These are phyloP conservation scores for Trichocomaceae sp. DNA, from an alignment of 2,329 filamentous ascomycete genomes.

Conservation along the genomic window DNA sequence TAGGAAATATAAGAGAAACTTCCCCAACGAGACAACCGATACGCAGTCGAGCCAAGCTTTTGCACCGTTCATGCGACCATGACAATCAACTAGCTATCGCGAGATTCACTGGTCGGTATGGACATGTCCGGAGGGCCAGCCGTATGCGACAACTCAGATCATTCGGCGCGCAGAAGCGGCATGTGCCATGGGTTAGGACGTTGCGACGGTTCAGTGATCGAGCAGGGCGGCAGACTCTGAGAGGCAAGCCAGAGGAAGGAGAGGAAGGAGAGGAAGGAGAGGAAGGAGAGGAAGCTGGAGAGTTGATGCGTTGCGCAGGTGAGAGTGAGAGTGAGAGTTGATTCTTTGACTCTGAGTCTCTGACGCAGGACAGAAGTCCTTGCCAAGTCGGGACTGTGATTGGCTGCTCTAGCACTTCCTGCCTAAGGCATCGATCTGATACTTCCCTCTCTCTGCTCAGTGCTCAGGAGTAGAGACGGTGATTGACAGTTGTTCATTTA, in stretches of 20 bases:
- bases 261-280: no score
- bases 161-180: background rate
- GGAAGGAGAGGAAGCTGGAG: background rate
- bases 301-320: background rate
- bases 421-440: background rate
- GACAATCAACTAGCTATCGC: background rate
- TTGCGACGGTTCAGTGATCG: background rate
- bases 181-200: background rate
- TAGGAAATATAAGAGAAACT: background rate
- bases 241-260: background rate
- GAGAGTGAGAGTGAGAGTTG: no score
- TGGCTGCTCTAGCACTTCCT: background rate
- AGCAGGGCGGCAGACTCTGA: background rate
- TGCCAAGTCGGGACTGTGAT: background rate
- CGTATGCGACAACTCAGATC: background rate
- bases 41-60: background rate
- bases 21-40: background rate
- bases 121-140: background rate
- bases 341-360: no score
- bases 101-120: background rate
- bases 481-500: no score
- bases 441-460: no score
- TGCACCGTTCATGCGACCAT: conserved; percentile 4
- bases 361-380: background rate
- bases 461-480: no score